Conservation (phyloP, 495 filamentous ascomycete genomes). For the Glonium stellatum region DNA sequence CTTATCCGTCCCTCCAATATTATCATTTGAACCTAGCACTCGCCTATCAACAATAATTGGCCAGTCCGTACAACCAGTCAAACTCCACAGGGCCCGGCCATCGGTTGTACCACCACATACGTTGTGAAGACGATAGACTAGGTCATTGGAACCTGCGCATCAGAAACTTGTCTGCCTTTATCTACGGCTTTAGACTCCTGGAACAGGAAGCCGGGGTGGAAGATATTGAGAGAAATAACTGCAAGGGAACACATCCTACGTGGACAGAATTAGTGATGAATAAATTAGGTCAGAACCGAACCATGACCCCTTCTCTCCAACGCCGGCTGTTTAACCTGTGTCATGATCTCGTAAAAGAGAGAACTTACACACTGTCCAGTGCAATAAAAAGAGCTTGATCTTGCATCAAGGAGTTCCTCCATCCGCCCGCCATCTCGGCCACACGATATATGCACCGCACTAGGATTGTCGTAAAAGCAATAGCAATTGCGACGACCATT, state of each 20-base stretch:
- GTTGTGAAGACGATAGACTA: not conserved
- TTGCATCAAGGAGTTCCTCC: conserved; percentile 61
- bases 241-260: conserved; percentile 44
- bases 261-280: not conserved
- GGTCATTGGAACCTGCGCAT: not conserved
- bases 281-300: no score
- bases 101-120: not conserved
- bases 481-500: conserved; percentile 46
- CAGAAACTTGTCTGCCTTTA: not conserved
- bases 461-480: conserved; percentile 55
- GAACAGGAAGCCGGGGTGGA: conserved; percentile 47
- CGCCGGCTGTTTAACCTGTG: not conserved
- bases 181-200: conserved; percentile 6
- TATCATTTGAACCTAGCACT: no score
- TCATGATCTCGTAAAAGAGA: no score
- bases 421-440: conserved; percentile 61
- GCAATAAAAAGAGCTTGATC: conserved; percentile 57
- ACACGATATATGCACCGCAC: conserved; percentile 62
- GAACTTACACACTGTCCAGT: conserved; percentile 51
- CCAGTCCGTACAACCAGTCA: no score
- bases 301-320: not conserved
- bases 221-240: conserved; percentile 40
- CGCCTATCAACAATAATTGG: no score
- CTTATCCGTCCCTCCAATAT: no score
- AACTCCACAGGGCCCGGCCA: no score